Base-by-base conservation (phyloP, 2,329 filamentous ascomycete genomes). In the Fusarium foetens region DNA sequence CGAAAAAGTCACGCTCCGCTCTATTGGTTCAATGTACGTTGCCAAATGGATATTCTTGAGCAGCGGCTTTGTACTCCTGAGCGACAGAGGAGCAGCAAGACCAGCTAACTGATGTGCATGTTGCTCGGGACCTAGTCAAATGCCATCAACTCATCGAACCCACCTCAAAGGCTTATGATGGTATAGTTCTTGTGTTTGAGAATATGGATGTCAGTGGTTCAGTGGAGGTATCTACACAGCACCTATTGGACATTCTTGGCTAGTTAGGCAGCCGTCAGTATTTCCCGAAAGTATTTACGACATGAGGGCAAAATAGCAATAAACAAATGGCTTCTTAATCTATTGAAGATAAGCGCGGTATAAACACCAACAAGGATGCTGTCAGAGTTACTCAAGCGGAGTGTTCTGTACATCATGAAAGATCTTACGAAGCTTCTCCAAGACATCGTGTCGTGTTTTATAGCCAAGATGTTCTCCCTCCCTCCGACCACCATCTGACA, bases 11-110 rank as follows among this genome's bases (percentile, higher is more conserved):
- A 58, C 14, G 17, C 43, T 4, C 52, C 59, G 0, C 54, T 76
- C 0, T 59, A 67, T 17, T 74, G 71, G 73, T n/a, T 74, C 11
- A 76, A 74, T 21, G 3, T 61, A 16, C 3, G 23, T 9, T 60
- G 45, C 25, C 21, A 33, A 10, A 11, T 21, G 8, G 14, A 5
- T 39, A 33, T 51, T 7, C 25, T 60, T 3, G 25, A 52, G 27
- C 17, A 39, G n/a, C 45, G 55, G 5, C 4, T 45, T n/a, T 43
- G 38, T 21, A 27, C 23, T 5, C 39, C 62, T 36, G 62, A 53
- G 21, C 35, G 57, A 23, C 41, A 36, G 23, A 19, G 48, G 16
- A 14, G 46, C 1, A 36, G 58, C 8, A 65, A 64, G 6, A 29
- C 35, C 46, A 64, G 6, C 33, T 63, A 2, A 54, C 39, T 13